Base-by-base conservation (phyloP, 2,329 filamentous ascomycete genomes). In the Gliomastix tumulicola region DNA sequence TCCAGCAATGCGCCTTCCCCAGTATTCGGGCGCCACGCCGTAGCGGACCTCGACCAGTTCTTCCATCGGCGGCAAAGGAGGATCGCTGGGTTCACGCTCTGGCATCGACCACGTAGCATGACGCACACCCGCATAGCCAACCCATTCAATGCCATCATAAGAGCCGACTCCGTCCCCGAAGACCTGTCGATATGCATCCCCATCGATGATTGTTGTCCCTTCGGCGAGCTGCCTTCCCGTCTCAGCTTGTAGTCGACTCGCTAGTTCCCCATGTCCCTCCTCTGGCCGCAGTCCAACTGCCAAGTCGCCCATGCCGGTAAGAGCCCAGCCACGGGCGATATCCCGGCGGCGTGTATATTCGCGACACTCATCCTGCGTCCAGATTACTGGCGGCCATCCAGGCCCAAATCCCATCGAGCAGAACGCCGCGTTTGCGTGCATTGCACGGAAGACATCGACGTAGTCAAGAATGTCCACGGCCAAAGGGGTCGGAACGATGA, bases 41-140 rank as follows among this genome's bases (percentile, higher is more conserved):
- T 48, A 48, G 3, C 45, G 40, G 15, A 48, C 32, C 34, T 48
- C 45, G 22, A 41, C 28, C 45, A 46, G 44, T 23, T 48, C 45
- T 32, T 41, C 23, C 44, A 40, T 45, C 7, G 40, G 37, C 8
- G 44, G 36, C 21, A 43, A 21, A 4, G 19, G 21, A 5, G 17
- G 16, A n/a, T 34, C 32, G 15, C 10, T 5, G 11, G 10, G 11
- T n/a, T 32, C 19, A n/a, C n/a, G n/a, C n/a, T n/a, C n/a, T n/a
- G n/a, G n/a, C n/a, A n/a, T n/a, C n/a, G n/a, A n/a, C 7, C 31
- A 36, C 6, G 35, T 43, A 7, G 35, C 44, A 21, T 46, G 35
- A 5, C 45, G 37, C 3, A 43, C 39, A 16, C 45, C 40, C 3
- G 42, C 35, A 21, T 48, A 48, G 23, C 45, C 45, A 4, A 37